Base-by-base conservation (phyloP, 176 grass and related monocot species). In the Ananas comosus region DNA sequence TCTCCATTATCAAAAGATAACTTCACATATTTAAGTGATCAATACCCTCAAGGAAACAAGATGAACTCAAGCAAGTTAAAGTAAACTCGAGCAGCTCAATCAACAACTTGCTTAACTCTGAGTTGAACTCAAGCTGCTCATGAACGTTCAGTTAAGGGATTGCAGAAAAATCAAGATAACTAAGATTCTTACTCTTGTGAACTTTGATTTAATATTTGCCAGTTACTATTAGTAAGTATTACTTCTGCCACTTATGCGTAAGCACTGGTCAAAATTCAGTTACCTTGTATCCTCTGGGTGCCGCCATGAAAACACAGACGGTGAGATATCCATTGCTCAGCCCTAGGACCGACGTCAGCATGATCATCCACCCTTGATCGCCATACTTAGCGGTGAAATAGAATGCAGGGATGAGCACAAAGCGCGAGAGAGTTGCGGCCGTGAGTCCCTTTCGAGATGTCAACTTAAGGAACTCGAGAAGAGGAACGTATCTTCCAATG, bases 401-500 rank as follows among this genome's bases (percentile, higher is more conserved):
- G 77, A 95, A 90, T 22, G 70, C 91, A 12, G 81, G 86, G 64
- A 95, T 70, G 56, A 90, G 69, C 12, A 95, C 49, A 27, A 95
- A 80, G 29, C 81, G 83, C 48, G 69, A 74, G 49, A 87, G 0
- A 9, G 74, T 69, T 23, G 72, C 69, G 6, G 64, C 2, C 51
- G 85, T 58, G 4, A 95, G 63, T 28, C 91, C 72, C 53, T 85
- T 95, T 53, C 86, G 70, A 17, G 91, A 89, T 49, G 56, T 72
- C 53, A 94, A 57, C 27, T 82, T 86, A 12, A 87, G 52, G 9
- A 17, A 51, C 59, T 93, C 16, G 5, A 89, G 70, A 10, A 85
- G 69, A 63, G 91, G 91, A 53, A 94, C 0, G n/a, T 87, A 94
- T 82, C 90, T 89, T 13, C 91, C 91, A 2, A 89, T 81, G 47